These are phyloP conservation scores for Colletotrichum cuscutae DNA, from an alignment of 2,329 filamentous ascomycete genomes.

Conservation along the genomic window DNA sequence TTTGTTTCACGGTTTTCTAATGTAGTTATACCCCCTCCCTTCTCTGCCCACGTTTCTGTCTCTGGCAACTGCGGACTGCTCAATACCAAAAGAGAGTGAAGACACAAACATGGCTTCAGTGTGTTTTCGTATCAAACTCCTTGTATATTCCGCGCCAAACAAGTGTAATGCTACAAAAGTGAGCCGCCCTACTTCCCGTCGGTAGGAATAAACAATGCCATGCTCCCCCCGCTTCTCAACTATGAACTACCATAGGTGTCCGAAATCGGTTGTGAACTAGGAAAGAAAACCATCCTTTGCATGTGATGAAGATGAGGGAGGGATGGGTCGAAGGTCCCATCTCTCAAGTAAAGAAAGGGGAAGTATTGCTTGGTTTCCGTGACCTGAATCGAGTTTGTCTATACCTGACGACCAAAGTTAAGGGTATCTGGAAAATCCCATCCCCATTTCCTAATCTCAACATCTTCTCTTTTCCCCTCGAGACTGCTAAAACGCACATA, in stretches of 20 bases:
- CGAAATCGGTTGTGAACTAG: not conserved
- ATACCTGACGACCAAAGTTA: constrained; percentile 46
- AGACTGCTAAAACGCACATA: constrained; percentile 11
- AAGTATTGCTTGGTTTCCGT: constrained; percentile 28
- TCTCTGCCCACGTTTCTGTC: not conserved
- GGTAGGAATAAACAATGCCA: not conserved
- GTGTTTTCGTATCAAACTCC: not conserved
- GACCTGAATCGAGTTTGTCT: constrained; percentile 45
- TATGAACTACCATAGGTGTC: not conserved
- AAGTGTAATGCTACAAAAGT: constrained; percentile 1
- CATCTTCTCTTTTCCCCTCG: constrained; percentile 12
- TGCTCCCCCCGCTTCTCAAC: not conserved
- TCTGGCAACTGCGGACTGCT: not conserved
- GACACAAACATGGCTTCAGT: too few species aligned
- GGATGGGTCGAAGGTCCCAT: not conserved
- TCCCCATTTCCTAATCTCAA: constrained; percentile 33
- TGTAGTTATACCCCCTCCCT: constrained; percentile 4
- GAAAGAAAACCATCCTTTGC: not conserved
- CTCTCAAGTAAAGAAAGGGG: not conserved
- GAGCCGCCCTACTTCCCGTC: not conserved
- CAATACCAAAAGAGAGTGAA: not conserved
- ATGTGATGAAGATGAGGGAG: constrained; percentile 20
- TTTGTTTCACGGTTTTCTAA: not conserved
- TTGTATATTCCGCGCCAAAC: not conserved
- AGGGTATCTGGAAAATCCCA: constrained; percentile 46